These are phyloP conservation scores for Talaromyces rugulosus DNA, from an alignment of 2,329 filamentous ascomycete genomes.

Conservation along the genomic window DNA sequence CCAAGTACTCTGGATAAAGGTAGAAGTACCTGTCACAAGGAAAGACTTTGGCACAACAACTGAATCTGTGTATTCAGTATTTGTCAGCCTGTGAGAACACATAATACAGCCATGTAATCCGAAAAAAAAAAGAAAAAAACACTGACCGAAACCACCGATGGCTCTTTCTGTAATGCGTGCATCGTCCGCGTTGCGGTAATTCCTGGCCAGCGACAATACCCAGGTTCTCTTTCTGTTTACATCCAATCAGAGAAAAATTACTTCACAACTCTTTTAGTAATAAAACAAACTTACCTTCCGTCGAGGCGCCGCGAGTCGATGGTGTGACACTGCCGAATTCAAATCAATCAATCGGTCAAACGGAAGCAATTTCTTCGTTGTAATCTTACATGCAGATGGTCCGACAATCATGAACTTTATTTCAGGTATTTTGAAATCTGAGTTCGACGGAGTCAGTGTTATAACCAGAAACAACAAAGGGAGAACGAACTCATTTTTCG, in stretches of 20 bases:
- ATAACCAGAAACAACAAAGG: not conserved
- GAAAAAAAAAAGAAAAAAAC: not conserved
- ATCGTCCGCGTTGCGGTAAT: conserved; percentile 50
- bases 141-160: conserved; percentile 54
- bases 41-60: conserved; percentile 55
- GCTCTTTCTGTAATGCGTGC: conserved; percentile 52
- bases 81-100: conserved; percentile 8
- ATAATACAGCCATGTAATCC: not conserved
- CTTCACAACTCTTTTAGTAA: not conserved
- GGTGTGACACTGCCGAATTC: conserved; percentile 6
- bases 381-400: conserved; percentile 44
- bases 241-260: not conserved
- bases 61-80: conserved; percentile 39
- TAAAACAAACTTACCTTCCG: conserved; percentile 8
- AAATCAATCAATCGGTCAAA: not conserved
- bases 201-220: conserved; percentile 53
- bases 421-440: conserved; percentile 65
- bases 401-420: conserved; percentile 73
- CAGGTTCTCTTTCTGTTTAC: conserved; percentile 40
- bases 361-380: not conserved
- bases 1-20: not conserved
- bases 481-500: conserved; percentile 60
- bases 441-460: conserved; percentile 24
- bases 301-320: conserved; percentile 7
- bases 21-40: conserved; percentile 50